phyloP scores from a whole-genome alignment of 257 asterid species.

The Linaria vulgaris region DNA sequence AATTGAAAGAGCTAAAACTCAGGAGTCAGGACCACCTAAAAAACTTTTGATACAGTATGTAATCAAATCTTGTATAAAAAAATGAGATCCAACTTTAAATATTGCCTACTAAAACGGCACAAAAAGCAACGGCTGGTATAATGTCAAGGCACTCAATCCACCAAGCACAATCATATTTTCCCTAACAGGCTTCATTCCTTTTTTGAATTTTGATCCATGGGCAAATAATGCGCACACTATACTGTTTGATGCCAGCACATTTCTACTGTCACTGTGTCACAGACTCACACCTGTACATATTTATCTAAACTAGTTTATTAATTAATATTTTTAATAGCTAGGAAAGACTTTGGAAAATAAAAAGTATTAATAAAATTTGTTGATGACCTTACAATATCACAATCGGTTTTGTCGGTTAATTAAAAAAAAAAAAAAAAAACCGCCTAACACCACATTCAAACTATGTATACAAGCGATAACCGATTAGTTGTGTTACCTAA shows the following conservation, averaged over 20 bases:
- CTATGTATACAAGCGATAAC: no score
- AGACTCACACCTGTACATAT: no score
- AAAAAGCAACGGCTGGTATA: constrained; percentile 12
- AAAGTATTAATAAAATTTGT: neutral
- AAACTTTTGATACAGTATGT: constrained; percentile 5
- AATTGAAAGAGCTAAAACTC: no score
- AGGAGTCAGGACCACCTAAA: neutral
- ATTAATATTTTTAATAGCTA: no score
- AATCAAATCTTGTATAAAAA: constrained; percentile 10
- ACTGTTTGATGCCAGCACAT: neutral
- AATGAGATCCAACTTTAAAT: neutral
- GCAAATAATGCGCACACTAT: neutral
- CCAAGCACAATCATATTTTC: constrained; percentile 33
- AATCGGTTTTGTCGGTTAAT: no score
- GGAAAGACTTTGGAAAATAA: neutral
- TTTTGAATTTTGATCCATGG: neutral
- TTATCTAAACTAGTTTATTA: no score
- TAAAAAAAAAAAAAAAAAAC: no score
- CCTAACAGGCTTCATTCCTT: constrained; percentile 12
- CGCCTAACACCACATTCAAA: no score
- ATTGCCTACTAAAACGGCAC: constrained; percentile 19
- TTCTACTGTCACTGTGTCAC: no score
- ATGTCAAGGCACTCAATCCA: constrained; percentile 35
- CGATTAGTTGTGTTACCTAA: no score
- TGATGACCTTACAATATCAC: no score